These are phyloP conservation scores for Croton setiger DNA, from an alignment of 441 rosid genomes.

Conservation along the genomic window DNA sequence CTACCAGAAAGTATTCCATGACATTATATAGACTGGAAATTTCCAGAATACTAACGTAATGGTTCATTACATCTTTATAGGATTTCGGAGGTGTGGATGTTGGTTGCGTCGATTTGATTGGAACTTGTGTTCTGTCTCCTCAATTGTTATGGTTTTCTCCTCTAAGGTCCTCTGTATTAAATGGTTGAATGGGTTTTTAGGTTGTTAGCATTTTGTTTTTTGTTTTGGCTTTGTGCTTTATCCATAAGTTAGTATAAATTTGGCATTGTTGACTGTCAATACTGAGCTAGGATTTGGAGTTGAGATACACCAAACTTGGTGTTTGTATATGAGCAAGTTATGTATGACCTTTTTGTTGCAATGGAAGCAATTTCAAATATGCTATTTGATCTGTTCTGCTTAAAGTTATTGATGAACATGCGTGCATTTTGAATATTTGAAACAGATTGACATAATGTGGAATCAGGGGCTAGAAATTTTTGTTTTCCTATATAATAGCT, in stretches of 20 bases:
- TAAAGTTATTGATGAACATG: background rate
- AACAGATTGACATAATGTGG: background rate
- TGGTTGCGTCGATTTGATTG: too few relatives aligned
- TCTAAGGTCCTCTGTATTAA: background rate
- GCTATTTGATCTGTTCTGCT: background rate
- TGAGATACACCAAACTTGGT: background rate
- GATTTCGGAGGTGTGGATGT: too few relatives aligned
- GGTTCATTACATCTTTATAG: too few relatives aligned
- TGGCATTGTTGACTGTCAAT: background rate
- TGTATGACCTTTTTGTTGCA: background rate
- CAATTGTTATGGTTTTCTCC: background rate
- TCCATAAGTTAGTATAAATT: too few relatives aligned
- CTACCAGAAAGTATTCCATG: too few relatives aligned
- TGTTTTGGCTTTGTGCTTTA: background rate
- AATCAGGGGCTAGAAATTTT: background rate
- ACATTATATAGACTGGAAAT: too few relatives aligned
- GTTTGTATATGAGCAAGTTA: background rate
- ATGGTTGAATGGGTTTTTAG: background rate
- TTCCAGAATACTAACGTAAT: too few relatives aligned
- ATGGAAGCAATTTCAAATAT: background rate
- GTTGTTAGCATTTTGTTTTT: background rate
- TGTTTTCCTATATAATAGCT: background rate
- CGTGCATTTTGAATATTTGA: background rate
- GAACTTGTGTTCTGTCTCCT: background rate
- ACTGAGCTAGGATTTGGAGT: background rate